Evolutionary conservation across 2,329 filamentous ascomycete species (phyloP).

Genomic region (Dactylellina sp.): DNA sequence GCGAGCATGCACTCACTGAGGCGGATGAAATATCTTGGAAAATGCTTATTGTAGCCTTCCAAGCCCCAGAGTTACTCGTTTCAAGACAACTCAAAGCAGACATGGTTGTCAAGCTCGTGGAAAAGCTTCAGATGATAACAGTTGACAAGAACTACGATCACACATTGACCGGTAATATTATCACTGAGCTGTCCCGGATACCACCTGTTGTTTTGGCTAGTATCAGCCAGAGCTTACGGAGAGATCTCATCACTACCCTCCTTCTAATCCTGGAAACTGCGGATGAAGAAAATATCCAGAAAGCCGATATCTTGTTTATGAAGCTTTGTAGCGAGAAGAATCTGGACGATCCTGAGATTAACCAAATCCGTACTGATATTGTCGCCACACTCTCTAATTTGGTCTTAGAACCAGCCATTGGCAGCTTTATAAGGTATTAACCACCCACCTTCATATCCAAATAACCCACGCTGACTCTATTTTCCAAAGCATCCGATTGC

Average conservation of each 20-base stretch:
- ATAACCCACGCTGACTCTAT: neutral
- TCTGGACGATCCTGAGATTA: slow-evolving; percentile 44
- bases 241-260: slow-evolving; percentile 41
- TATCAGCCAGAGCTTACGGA: slow-evolving; percentile 35
- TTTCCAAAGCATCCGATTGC: slow-evolving; percentile 41
- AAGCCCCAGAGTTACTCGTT: slow-evolving; percentile 45
- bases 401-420: slow-evolving; percentile 18
- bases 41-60: slow-evolving; percentile 52
- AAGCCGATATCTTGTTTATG: slow-evolving; percentile 49
- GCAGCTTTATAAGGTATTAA: slow-evolving; percentile 41
- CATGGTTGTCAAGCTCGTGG: slow-evolving; percentile 37
- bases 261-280: slow-evolving; percentile 41
- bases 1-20: slow-evolving; percentile 40
- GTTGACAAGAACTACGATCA: slow-evolving; percentile 33
- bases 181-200: slow-evolving; percentile 47
- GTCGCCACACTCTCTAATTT: slow-evolving; percentile 23
- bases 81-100: slow-evolving; percentile 48
- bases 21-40: slow-evolving; percentile 51
- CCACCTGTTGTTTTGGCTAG: slow-evolving; percentile 37
- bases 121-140: slow-evolving; percentile 41
- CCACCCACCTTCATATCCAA: neutral
- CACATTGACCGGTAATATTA: slow-evolving; percentile 41
- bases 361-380: slow-evolving; percentile 50
- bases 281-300: slow-evolving; percentile 43
- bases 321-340: slow-evolving; percentile 53